Evolutionary conservation across 352 stramenopile species (phyloP).

Genomic region (Phytophthora hybrid): DNA sequence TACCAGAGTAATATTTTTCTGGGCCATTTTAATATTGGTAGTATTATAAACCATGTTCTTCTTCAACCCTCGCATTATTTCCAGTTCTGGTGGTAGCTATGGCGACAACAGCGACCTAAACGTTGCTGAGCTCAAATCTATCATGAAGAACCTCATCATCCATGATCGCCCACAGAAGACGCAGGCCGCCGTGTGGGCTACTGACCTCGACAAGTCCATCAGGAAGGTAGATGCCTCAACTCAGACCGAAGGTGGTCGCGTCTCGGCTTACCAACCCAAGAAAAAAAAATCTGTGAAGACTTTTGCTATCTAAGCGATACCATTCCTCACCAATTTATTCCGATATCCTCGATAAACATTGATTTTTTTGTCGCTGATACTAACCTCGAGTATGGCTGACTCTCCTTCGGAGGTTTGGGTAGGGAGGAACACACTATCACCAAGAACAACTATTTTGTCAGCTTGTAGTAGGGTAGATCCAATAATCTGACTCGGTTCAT

Average conservation of each 20-base stretch:
- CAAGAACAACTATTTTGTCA: too few relatives aligned
- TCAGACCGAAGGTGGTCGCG: background rate
- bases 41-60: constrained; percentile 29
- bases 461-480: too few relatives aligned
- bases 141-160: constrained; percentile 27
- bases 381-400: too few relatives aligned
- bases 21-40: too few relatives aligned
- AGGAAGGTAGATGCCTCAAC: constrained; percentile 10
- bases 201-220: constrained; percentile 14
- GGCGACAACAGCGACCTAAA: constrained; percentile 17
- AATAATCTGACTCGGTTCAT: too few relatives aligned
- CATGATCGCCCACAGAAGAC: constrained; percentile 16
- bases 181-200: constrained; percentile 17
- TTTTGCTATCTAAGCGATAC: constrained; percentile 2
- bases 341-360: too few relatives aligned
- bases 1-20: too few relatives aligned
- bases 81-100: constrained; percentile 12
- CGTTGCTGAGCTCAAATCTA: constrained; percentile 12
- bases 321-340: too few relatives aligned
- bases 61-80: constrained; percentile 21
- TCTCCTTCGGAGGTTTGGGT: too few relatives aligned
- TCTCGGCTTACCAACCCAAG: constrained; percentile 19
- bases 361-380: too few relatives aligned
- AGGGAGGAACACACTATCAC: too few relatives aligned
- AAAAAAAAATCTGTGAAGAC: constrained; percentile 16